These are phyloP conservation scores for Aspergillus sp. DNA, from an alignment of 2,329 filamentous ascomycete genomes.

Conservation along the genomic window DNA sequence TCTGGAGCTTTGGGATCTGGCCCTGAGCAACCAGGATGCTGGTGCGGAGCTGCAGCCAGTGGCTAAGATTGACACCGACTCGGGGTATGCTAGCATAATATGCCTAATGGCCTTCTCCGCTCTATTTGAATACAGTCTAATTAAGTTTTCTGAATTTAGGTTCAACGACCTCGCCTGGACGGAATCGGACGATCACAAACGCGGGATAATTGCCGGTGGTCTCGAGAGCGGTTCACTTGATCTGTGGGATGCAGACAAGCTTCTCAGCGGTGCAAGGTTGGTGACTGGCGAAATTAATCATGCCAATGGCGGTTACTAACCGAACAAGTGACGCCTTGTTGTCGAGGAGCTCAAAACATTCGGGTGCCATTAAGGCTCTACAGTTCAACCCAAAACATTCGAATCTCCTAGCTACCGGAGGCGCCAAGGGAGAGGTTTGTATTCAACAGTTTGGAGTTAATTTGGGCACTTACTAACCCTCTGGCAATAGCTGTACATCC, in stretches of 20 bases:
- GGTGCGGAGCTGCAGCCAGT: constrained; percentile 82
- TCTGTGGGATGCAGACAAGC: constrained; percentile 83
- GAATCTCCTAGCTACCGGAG: constrained; percentile 87
- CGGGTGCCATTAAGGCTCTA: constrained; percentile 85
- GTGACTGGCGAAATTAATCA: constrained; percentile 14
- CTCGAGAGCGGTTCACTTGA: constrained; percentile 92
- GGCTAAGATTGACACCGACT: constrained; percentile 81
- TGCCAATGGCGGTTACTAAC: constrained; percentile 18
- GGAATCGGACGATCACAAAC: constrained; percentile 72
- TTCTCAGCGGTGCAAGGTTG: constrained; percentile 55
- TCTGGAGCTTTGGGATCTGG: constrained; percentile 93
- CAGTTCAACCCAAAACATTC: constrained; percentile 95
- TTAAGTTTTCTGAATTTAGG: constrained; percentile 49
- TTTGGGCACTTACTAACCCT: constrained; percentile 7
- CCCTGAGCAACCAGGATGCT: constrained; percentile 72
- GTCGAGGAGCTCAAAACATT: constrained; percentile 85
- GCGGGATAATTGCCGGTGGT: constrained; percentile 90
- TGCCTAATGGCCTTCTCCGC: neutral
- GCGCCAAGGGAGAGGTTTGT: constrained; percentile 78
- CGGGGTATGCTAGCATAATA: constrained; percentile 61
- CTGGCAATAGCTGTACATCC: constrained; percentile 69
- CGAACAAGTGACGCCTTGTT: constrained; percentile 68
- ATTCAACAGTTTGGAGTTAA: neutral
- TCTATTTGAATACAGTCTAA: constrained; percentile 22
- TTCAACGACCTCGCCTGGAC: constrained; percentile 98